Evolutionary conservation across 1,284 basidiomycete species (phyloP).

Genomic region (Sanghuangporus baumii): DNA sequence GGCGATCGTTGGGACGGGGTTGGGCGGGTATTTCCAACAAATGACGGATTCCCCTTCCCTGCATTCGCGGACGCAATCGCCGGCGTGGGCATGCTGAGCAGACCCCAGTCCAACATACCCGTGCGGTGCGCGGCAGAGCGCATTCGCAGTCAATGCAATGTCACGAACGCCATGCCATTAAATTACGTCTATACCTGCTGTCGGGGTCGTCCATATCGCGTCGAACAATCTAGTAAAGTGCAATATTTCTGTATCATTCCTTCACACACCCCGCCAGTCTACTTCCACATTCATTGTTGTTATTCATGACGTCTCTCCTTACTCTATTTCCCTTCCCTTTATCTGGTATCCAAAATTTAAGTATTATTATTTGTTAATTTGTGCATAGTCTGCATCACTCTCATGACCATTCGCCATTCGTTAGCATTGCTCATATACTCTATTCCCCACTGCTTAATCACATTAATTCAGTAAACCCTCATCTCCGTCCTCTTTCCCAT

Average conservation of each 20-base stretch:
- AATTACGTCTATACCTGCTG: neutral
- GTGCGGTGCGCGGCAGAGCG: neutral
- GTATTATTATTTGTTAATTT: constrained; percentile 16
- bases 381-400: constrained; percentile 9
- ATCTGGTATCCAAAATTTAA: neutral
- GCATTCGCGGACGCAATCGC: constrained; percentile 9
- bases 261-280: neutral
- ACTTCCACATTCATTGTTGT: neutral
- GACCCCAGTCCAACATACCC: neutral
- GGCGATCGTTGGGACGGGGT: neutral
- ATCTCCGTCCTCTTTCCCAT: neutral
- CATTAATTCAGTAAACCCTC: neutral
- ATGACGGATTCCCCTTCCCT: constrained; percentile 9
- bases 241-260: neutral
- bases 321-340: neutral
- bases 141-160: neutral
- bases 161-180: neutral
- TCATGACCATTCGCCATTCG: neutral
- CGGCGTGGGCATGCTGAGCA: constrained; percentile 7
- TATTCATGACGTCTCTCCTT: constrained; percentile 5
- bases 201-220: neutral
- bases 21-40: constrained; percentile 3
- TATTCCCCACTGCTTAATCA: neutral
- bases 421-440: neutral
- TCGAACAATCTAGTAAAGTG: neutral